phyloP scores from a whole-genome alignment of 1,139 yeast genomes.

The Taiozyma sp. region DNA sequence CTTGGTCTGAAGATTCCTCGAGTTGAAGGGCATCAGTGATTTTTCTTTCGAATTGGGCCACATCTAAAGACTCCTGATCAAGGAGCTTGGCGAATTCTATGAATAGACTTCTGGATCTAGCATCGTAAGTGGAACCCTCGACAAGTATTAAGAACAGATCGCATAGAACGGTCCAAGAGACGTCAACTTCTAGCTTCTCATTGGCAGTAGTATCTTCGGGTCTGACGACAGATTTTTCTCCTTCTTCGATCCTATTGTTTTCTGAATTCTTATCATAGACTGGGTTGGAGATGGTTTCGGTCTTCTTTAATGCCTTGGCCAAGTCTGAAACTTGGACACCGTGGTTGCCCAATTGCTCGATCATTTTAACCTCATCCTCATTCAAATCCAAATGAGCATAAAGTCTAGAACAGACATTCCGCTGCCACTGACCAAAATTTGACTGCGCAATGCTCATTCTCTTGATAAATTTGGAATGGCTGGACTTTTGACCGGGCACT shows the following conservation, averaged over 20 bases:
- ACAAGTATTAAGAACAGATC: conserved; percentile 78
- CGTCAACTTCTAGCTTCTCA: conserved; percentile 56
- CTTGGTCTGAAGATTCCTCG: conserved; percentile 70
- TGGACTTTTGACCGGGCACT: conserved; percentile 39
- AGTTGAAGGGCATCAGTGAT: conserved; percentile 87
- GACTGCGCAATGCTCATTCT: conserved; percentile 68
- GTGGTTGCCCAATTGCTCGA: conserved; percentile 79
- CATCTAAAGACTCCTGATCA: conserved; percentile 56
- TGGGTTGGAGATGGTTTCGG: conserved; percentile 39
- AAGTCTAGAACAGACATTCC: conserved; percentile 62
- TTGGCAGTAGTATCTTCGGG: conserved; percentile 34
- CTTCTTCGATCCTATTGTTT: conserved; percentile 1
- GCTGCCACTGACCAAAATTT: conserved; percentile 83
- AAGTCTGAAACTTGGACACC: conserved; percentile 77
- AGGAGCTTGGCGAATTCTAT: conserved; percentile 60
- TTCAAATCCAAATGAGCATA: conserved; percentile 78
- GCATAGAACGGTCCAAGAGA: conserved; percentile 91
- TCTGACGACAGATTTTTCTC: conserved; percentile 20
- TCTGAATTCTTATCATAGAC: conserved; percentile 22
- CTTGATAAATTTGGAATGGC: conserved; percentile 44
- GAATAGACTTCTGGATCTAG: conserved; percentile 78
- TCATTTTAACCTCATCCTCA: conserved; percentile 79
- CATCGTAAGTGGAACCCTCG: conserved; percentile 84
- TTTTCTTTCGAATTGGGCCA: conserved; percentile 85
- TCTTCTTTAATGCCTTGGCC: conserved; percentile 48